Evolutionary conservation across 2,329 filamentous ascomycete species (phyloP).

Genomic region (Gremmenia infestans): DNA sequence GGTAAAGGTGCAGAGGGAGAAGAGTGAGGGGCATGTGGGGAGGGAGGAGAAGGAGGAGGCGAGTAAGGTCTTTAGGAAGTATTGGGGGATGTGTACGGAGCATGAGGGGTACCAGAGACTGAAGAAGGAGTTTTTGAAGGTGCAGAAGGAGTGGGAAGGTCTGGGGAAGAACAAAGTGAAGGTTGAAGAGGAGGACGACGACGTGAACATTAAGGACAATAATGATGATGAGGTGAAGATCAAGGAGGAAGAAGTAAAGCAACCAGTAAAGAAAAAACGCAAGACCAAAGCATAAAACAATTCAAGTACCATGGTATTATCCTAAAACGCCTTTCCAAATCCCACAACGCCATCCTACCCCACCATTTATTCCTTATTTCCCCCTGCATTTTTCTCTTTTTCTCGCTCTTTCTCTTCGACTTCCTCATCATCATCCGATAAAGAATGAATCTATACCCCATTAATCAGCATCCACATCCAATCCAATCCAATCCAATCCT

Average conservation of each 20-base stretch:
- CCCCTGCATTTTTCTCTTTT: not conserved
- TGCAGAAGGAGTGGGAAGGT: slow-evolving; percentile 33
- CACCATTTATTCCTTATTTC: too few relatives aligned
- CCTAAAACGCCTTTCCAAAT: not conserved
- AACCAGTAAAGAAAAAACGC: slow-evolving; percentile 6
- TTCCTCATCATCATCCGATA: not conserved
- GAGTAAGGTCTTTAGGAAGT: slow-evolving; percentile 43
- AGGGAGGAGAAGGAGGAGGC: slow-evolving; percentile 46
- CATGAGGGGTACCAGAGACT: slow-evolving; percentile 40
- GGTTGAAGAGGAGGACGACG: slow-evolving; percentile 2
- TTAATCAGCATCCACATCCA: not conserved
- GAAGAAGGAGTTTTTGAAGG: slow-evolving; percentile 43
- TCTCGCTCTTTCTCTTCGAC: not conserved
- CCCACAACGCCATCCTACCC: not conserved
- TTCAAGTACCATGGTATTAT: not conserved
- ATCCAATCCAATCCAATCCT: not conserved
- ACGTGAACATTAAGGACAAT: not conserved
- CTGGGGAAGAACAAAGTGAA: slow-evolving; percentile 4
- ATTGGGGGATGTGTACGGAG: slow-evolving; percentile 43
- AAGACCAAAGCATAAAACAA: not conserved
- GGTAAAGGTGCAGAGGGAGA: slow-evolving; percentile 32
- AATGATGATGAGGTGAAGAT: not conserved
- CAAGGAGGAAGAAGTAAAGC: not conserved
- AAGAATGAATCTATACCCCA: not conserved
- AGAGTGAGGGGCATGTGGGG: slow-evolving; percentile 40